Percentiles rank a stretch among this genome's conserved stretches.
These are phyloP conservation scores for Cutaneotrichosporon sp. DNA, from an alignment of 1,284 basidiomycete species.

Conservation along the genomic window DNA sequence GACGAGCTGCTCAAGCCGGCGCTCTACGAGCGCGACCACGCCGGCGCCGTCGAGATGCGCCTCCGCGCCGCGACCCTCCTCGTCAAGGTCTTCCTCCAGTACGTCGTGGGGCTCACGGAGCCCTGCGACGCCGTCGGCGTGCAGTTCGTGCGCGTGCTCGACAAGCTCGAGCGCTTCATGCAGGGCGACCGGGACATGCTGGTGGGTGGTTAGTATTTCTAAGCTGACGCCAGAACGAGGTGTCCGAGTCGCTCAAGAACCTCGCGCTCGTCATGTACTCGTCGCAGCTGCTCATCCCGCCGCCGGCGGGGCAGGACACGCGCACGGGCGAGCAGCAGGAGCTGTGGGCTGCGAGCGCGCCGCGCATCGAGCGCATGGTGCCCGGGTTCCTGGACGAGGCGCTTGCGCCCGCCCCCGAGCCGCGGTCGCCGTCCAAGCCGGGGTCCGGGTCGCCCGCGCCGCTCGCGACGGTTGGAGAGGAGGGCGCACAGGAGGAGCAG, in stretches of 20 bases:
- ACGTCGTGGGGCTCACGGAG: slow-evolving; percentile 73
- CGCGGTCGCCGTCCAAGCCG: neutral
- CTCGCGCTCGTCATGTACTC: slow-evolving; percentile 95
- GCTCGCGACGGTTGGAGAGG: neutral
- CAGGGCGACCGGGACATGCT: slow-evolving; percentile 81
- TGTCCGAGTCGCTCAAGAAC: slow-evolving; percentile 95
- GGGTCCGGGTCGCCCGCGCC: neutral
- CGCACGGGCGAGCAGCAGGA: slow-evolving; percentile 69
- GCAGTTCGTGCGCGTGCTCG: slow-evolving; percentile 89
- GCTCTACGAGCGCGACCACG: slow-evolving; percentile 74
- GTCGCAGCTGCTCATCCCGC: slow-evolving; percentile 75
- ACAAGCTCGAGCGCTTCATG: slow-evolving; percentile 87
- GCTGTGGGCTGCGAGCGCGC: slow-evolving; percentile 79
- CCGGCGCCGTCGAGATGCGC: slow-evolving; percentile 86
- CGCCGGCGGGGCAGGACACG: slow-evolving; percentile 60
- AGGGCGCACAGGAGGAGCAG: neutral
- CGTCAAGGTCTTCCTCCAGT: slow-evolving; percentile 94
- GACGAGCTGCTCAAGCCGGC: slow-evolving; percentile 89
- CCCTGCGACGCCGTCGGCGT: slow-evolving; percentile 62
- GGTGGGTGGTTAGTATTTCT: slow-evolving; percentile 66
- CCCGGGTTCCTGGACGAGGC: slow-evolving; percentile 77
- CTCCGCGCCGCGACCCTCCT: slow-evolving; percentile 81
- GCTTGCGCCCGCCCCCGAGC: slow-evolving; percentile 3
- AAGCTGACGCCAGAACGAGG: slow-evolving; percentile 69
- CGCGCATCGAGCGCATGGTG: slow-evolving; percentile 81